These are phyloP conservation scores for Pythium aquatile DNA, from an alignment of 352 stramenopile species.

Conservation along the genomic window DNA sequence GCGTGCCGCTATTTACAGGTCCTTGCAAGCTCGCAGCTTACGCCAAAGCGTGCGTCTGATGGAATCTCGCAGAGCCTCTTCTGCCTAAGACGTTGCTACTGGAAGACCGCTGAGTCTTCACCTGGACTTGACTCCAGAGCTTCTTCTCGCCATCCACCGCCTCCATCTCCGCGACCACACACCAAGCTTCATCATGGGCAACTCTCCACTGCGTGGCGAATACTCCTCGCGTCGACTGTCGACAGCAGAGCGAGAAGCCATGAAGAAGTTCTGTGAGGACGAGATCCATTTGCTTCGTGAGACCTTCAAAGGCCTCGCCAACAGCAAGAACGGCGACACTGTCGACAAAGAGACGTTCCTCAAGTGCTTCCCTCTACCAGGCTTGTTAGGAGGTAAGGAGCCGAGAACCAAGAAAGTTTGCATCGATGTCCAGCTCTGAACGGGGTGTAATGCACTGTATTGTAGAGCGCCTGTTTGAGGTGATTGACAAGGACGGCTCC, in stretches of 20 bases:
- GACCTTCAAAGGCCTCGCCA: slow-evolving; percentile 76
- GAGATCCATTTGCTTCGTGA: slow-evolving; percentile 77
- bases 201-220: slow-evolving; percentile 54
- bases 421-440: background rate
- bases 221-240: slow-evolving; percentile 50
- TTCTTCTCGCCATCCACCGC: background rate
- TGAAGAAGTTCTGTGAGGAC: slow-evolving; percentile 77
- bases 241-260: slow-evolving; percentile 55
- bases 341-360: slow-evolving; percentile 94
- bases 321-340: slow-evolving; percentile 52
- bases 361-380: slow-evolving; percentile 91
- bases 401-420: background rate
- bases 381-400: slow-evolving; percentile 73
- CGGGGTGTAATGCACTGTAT: background rate
- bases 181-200: slow-evolving; percentile 42
- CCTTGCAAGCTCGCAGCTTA: background rate
- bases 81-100: background rate
- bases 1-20: slow-evolving; percentile 2
- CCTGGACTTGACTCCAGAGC: background rate
- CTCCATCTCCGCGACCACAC: background rate
- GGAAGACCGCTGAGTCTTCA: background rate
- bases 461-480: slow-evolving; percentile 88
- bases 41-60: background rate
- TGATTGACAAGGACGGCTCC: slow-evolving; percentile 90
- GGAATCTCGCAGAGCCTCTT: slow-evolving; percentile 3